Evolutionary conservation across 2,329 filamentous ascomycete species (phyloP), one percentile per base, ranked within the genome.

Genomic region (Aspergillus tanneri): DNA sequence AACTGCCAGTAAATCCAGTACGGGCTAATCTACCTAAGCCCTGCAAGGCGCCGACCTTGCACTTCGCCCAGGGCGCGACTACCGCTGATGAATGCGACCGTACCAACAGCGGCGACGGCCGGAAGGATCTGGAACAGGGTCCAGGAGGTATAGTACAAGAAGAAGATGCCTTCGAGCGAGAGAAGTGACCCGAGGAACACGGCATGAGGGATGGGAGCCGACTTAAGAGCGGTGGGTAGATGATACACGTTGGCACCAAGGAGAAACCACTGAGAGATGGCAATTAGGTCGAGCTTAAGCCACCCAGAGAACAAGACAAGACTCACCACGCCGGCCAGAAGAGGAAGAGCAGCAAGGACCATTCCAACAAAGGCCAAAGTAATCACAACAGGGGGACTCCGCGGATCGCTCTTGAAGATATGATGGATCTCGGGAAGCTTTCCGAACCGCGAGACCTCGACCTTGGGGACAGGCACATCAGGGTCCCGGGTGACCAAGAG

Each of bases 121-220:
- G 90, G 91, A 41, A 99, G 77, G 11, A 83, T 84, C 76, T 96
- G 86, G 79, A 97, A 96, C 37, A 99, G 77, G 64, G 86, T 96
- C 91, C 92, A 96, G 64, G 75, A 83, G 44, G 82, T 86, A 73
- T 97, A 97, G 79, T 99, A 99, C 57, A 96, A 74, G 76, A 93
- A 92, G 74, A 99, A 96, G 47, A 96, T 84, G 12, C 82, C 87
- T 71, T 99, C 93, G 77, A 99, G 88, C 18, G 85, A 84, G 30
- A 96, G 53, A 47, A 99, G 83, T 4, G 90, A 96, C 43, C 87
- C 88, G 59, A 95, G 87, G 77, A 97, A 99, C 25, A 90, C 70
- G 23, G 77, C 76, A 67, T 99, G 92, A 4, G 92, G 86, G 35
- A 96, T 60, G 2, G 93, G 92, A 1, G 90, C 88, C 18, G 81